Evolutionary conservation across 176 grass and related monocot species (phyloP), one percentile per base, ranked within the genome.

Genomic region (Zoysia pacifica): DNA sequence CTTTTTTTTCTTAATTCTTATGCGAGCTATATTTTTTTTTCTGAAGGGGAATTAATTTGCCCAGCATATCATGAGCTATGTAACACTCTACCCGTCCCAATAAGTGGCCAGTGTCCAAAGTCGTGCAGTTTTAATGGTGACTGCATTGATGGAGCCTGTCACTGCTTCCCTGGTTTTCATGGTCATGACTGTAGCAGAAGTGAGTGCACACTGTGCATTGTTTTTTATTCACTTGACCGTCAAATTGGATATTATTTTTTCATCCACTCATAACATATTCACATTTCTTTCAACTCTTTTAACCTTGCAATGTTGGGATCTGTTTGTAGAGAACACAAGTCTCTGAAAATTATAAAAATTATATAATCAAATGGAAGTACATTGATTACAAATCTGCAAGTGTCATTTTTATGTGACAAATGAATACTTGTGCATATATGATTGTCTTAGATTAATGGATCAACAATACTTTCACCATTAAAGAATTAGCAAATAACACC

Each of bases 41-140:
- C 80, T 93, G 69, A 85, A 99, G 97, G 97, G 84, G 97, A 99
- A 73, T 81, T 99, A 82, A 99, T 96, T 85, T 99, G 97, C 79
- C 97, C 97, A 11, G 84, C 79, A 72, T 96, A 93, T 82, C 97
- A 99, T 46, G 97, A 99, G 65, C 74, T 99, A 76, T 99, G 93
- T 63, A 85, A 78, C 53, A 74, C 72, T 10, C 28, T 79, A 9
- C 86, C 90, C 36, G 72, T 93, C 39, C 54, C 70, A 43, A 36
- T 93, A 62, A 90, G 56, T 79, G 93, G 97, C 50, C 90, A 86
- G 35, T 99, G 97, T 68, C 88, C 90, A 70, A 86, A 75, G 35
- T 93, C 82, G 1, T 99, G 97, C 73, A 93, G 84, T 85, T 91
- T 87, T 41, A 99, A 95, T 20, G 97, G 97, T 77, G 90, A 93